Base-by-base conservation (phyloP, 345 rosid genomes). In the Excoecaria agallocha region DNA sequence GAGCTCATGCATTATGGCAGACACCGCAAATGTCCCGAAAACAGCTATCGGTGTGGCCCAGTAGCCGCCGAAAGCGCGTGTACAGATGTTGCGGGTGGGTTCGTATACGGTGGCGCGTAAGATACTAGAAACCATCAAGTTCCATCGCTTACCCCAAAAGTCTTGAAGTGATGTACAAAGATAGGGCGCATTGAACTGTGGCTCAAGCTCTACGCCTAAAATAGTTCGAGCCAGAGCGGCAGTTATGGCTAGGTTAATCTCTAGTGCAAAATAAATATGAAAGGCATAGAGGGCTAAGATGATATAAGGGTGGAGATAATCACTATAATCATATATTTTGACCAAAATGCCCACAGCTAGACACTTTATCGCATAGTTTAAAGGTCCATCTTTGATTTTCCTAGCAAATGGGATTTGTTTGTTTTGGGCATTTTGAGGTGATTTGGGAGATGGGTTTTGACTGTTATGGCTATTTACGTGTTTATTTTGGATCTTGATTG, bases 91-190 rank as follows among this genome's bases (percentile, higher is more conserved):
- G 0, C 80, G 72, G 19, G 25, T 68, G 0, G 93, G 93, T 13
- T 85, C 83, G 70, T 89, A 89, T 0, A 92, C 87, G 12, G 96
- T 82, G 1, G 90, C 88, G 19, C 80, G 86, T 0, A 92, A 69
- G 81, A 90, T 89, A 5, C 83, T 43, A 0, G 85, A 41, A 70
- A 89, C 93, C 86, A 76, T 80, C 30, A 93, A 75, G 78, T 93
- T 93, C 94, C 96, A 89, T 76, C 93, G 80, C 46, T 68, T 80
- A 6, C 96, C 93, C 97, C 93, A 90, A 22, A 93, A 90, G 50
- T 93, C 94, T 8, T 90, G 97, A 0, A 92, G 82, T 0, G 97
- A 90, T 0, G 97, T 84, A 0, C 91, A 74, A 6, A 79, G 48
- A 38, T 69, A 79, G 0, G 82, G 82, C 37, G 55, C 71, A 10